Conservation (phyloP, 768 basidiomycete genomes). For the Naganishia vishniacii region DNA sequence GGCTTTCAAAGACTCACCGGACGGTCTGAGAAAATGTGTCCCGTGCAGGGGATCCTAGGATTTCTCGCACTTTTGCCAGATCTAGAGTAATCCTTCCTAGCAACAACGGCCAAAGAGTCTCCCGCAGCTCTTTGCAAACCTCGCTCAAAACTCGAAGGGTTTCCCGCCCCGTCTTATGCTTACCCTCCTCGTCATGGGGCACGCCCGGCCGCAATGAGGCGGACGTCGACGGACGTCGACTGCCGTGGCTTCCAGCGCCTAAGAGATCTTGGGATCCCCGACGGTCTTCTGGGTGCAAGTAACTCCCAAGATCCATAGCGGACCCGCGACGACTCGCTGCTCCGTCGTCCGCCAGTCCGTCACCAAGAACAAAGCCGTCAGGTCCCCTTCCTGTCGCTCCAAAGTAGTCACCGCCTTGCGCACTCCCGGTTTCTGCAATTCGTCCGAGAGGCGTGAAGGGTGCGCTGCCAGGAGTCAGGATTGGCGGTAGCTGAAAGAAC, state of each 20-base stretch:
- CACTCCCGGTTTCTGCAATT: neutral
- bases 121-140: neutral
- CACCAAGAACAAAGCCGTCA: neutral
- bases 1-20: neutral
- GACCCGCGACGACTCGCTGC: neutral
- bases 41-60: neutral
- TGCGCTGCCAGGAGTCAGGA: neutral
- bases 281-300: neutral
- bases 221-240: neutral
- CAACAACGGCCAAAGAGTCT: neutral
- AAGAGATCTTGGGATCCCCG: neutral
- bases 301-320: neutral
- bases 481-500: neutral
- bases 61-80: neutral
- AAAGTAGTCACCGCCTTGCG: neutral
- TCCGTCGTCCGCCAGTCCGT: neutral
- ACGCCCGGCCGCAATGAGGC: neutral
- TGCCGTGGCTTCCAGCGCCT: neutral
- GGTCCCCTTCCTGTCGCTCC: neutral
- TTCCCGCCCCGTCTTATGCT: neutral
- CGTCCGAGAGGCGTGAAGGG: slow-evolving; percentile 7
- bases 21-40: neutral
- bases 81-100: neutral
- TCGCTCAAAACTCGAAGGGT: neutral
- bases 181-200: neutral